These are phyloP conservation scores for Xylariaceae sp. DNA, from an alignment of 2,329 filamentous ascomycete species.

Conservation along the genomic window DNA sequence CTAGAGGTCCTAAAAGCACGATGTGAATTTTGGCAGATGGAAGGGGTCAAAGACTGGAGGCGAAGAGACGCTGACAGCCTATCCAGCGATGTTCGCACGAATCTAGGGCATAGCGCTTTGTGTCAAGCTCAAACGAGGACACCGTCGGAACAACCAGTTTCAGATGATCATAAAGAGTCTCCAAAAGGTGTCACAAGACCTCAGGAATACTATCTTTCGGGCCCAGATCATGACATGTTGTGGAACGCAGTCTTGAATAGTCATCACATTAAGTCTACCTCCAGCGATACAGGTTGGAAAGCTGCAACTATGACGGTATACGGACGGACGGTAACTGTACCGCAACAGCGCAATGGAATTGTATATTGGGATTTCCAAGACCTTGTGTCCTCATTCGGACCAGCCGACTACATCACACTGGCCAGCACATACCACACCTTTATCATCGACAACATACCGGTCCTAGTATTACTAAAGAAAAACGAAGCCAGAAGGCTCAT, in stretches of 20 bases:
- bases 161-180: conserved; percentile 13
- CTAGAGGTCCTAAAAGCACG: conserved; percentile 77
- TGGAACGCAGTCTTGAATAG: conserved; percentile 38
- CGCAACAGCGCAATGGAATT: conserved; percentile 62
- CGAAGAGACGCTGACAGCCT: conserved; percentile 56
- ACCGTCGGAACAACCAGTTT: not conserved
- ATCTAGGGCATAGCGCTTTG: conserved; percentile 18
- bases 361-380: conserved; percentile 72
- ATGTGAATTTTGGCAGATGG: conserved; percentile 87
- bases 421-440: conserved; percentile 82
- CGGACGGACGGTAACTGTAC: conserved; percentile 67
- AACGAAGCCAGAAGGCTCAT: conserved; percentile 84
- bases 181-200: conserved; percentile 31
- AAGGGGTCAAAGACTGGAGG: conserved; percentile 75
- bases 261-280: conserved; percentile 2
- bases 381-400: conserved; percentile 73
- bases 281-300: conserved; percentile 47
- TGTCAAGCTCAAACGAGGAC: conserved; percentile 2
- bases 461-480: conserved; percentile 72
- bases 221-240: conserved; percentile 34
- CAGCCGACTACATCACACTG: conserved; percentile 83
- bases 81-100: conserved; percentile 19
- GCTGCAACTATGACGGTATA: conserved; percentile 61
- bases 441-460: conserved; percentile 73
- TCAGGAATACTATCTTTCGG: conserved; percentile 38